These are phyloP conservation scores for Corynascus novoguineensis DNA, from an alignment of 495 filamentous ascomycete species.

Conservation along the genomic window DNA sequence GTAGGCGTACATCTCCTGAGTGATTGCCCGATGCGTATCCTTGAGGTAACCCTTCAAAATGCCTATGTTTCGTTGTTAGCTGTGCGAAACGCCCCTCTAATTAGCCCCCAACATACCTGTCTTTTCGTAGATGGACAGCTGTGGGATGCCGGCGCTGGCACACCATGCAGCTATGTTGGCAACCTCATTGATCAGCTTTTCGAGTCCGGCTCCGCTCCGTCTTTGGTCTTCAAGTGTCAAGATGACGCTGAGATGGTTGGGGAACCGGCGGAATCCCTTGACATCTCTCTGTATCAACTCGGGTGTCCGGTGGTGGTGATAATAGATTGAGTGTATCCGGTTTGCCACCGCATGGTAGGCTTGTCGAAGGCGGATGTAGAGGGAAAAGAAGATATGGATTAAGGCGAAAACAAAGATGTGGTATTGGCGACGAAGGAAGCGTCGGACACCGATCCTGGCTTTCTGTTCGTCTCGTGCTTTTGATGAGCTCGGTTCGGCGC, in stretches of 20 bases:
- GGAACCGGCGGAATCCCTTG: conserved; percentile 61
- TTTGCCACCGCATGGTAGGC: conserved; percentile 71
- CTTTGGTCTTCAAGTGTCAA: conserved; percentile 68
- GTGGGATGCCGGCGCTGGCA: conserved; percentile 74
- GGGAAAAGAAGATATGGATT: conserved; percentile 75
- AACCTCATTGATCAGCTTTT: conserved; percentile 80
- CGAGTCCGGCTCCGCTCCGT: conserved; percentile 59
- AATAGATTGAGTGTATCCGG: conserved; percentile 68
- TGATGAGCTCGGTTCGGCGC: conserved; percentile 4
- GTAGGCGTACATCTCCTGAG: conserved; percentile 71
- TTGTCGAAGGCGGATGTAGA: conserved; percentile 76
- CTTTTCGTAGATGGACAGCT: conserved; percentile 84
- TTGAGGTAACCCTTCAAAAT: conserved; percentile 79
- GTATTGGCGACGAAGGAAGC: conserved; percentile 60
- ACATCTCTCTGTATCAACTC: conserved; percentile 87
- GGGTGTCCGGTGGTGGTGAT: conserved; percentile 90
- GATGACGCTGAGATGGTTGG: conserved; percentile 82
- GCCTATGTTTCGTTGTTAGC: conserved; percentile 45
- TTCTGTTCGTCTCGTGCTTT: conserved; percentile 24
- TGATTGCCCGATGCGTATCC: conserved; percentile 65
- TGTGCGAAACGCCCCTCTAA: background rate
- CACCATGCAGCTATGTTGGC: conserved; percentile 90
- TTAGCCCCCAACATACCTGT: conserved; percentile 56
- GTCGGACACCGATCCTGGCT: conserved; percentile 53
- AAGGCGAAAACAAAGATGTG: conserved; percentile 64